Base-by-base conservation (phyloP, 2,329 filamentous ascomycete genomes). In the Sordariomycetes sp. region DNA sequence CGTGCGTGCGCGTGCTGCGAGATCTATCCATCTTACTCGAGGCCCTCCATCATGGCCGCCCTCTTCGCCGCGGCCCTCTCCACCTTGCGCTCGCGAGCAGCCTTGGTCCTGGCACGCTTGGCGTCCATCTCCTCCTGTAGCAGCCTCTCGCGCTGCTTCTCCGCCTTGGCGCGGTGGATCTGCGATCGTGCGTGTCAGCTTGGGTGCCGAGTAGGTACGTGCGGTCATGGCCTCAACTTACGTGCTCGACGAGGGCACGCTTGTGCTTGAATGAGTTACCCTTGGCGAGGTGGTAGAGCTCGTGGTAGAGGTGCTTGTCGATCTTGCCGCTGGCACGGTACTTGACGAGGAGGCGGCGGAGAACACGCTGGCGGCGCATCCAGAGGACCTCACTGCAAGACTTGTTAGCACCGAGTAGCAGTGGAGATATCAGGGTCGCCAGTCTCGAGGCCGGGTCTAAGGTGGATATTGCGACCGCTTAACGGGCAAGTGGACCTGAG, bases 231-330 rank as follows among this genome's bases (percentile, higher is more conserved):
- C 35, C 59, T 58, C 52, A 58, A 90, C 94, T 73, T 95, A 99
- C 94, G 83, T 99, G 94, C 86, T 99, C 94, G 75, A 99, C 90
- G 70, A 99, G 87, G 73, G 91, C 94, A 80, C 94, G 88, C 91
- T 97, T 99, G 90, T 99, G 94, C 91, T 99, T 99, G 89, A 99
- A 99, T 76, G 94, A 92, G 87, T 99, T 99, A 95, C 94, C 95
- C 91, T 99, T 99, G 87, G 89, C 94, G 75, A 95, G 82, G 79
- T 96, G 94, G 86, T 99, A 99, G 68, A 99, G 90, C 82, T 97
- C 91, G 86, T 99, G 94, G 86, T 99, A 99, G 63, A 99, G 90
- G 85, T 99, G 94, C 87, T 99, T 99, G 83, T 99, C 94, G 76
- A 99, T 99, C 89, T 99, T 99, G 78, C 95, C 95, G 72, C 88